Base-by-base conservation (phyloP, 164 flowering plant species). In the Sedum album region DNA sequence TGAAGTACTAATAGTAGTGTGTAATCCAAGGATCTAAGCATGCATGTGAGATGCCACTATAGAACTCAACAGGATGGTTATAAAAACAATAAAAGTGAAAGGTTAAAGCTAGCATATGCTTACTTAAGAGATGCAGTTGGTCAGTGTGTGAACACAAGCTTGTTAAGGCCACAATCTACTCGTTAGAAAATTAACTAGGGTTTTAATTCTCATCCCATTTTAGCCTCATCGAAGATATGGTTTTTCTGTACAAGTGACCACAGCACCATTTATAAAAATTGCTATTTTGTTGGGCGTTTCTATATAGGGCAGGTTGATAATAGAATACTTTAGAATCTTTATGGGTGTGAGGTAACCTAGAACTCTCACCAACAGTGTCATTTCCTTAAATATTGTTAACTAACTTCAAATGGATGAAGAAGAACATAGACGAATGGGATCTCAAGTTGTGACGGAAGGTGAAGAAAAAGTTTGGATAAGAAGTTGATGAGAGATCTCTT, bases 401-500 rank as follows among this genome's bases (percentile, higher is more conserved):
- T 26, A 55, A 55, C 61, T 25, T 25, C 31, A 25, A 55, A 17
- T 9, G 2, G 61, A n/a, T n/a, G n/a, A 55, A 26, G 31, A 57
- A 26, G 18, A 55, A 55, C 60, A 28, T 55, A 55, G 31, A 55
- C 61, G 31, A 55, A 55, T 55, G 11, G 61, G 31, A 55, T 55
- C 31, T 55, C 61, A 55, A 26, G 61, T 55, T 55, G 61, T 14
- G 31, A 55, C 31, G 61, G 61, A 26, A 55, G 61, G 61, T 55
- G 61, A 55, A 55, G 31, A 55, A 55, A 55, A 55, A 26, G 53
- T 48, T 55, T 26, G 61, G 61, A 55, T 55, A 55, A 55, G 26
- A 55, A 55, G 61, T 55, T 55, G 60, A 21, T 53, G 60, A 21
- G 28, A 53, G 28, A 53, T 21, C 28, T 48, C 18, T 53, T 5